Base-by-base conservation (phyloP, 2,329 filamentous ascomycete genomes). In the Penicillium sp. region DNA sequence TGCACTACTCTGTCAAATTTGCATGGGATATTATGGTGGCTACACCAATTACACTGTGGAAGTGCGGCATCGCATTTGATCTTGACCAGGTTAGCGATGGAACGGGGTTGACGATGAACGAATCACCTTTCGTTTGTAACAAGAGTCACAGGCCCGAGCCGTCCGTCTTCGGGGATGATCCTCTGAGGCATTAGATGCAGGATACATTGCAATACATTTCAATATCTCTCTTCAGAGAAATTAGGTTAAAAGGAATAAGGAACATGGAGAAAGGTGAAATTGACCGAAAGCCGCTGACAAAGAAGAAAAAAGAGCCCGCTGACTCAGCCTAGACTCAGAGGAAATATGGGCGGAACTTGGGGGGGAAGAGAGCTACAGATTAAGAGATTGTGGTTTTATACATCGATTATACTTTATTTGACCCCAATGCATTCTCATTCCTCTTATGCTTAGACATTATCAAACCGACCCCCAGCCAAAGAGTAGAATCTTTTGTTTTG, bases 11-110 rank as follows among this genome's bases (percentile, higher is more conserved):
- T 57, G 27, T 68, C 70, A 61, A 79, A 81, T 7, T 77, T 80
- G 64, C 79, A 82, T 16, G 71, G 62, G 18, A 78, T 69, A 50
- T 72, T 66, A 58, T 80, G 79, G 62, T 80, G 77, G 46, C 69
- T 71, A 61, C 79, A 81, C 78, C 78, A 81, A 62, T 81, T 77
- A 66, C 79, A 81, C 45, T 72, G 69, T 3, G 76, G 74, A 9
- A 69, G 55, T 14, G 69, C 70, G 2, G 69, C 70, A 60, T 79
- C 79, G 57, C 79, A 82, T 70, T 81, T 79, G 55, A 81, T 81
- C 78, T 80, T n/a, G n/a, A 32, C 19, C 13, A 14, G 16, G 32
- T 51, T 13, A 56, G 39, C 26, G 23, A 34, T 7, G 14, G 13
- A 36, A 11, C 7, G 3, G n/a, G 23, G 8, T 32, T 13, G n/a